Evolutionary conservation across 768 basidiomycete species (phyloP).

Genomic region (Pleurotus salmoneostramineus): DNA sequence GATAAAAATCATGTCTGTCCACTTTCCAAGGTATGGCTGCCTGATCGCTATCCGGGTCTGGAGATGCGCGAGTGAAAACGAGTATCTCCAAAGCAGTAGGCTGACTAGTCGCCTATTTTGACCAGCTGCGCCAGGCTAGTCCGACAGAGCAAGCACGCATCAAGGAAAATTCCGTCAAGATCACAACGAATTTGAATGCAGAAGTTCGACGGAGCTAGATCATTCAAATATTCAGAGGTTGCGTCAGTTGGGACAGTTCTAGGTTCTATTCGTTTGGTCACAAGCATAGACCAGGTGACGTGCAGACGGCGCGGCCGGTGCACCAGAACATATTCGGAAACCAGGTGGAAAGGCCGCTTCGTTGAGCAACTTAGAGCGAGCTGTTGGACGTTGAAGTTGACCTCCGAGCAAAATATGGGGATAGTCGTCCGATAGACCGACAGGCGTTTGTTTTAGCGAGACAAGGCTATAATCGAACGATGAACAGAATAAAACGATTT

Average conservation of each 20-base stretch:
- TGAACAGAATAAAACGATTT: slow-evolving; percentile 8
- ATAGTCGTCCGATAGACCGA: neutral
- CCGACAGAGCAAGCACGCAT: no score
- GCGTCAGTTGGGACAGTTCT: neutral
- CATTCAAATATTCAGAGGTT: neutral
- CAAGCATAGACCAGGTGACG: neutral
- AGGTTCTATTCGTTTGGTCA: neutral
- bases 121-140: no score
- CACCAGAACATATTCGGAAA: neutral
- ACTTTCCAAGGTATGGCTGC: no score
- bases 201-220: neutral
- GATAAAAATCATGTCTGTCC: no score
- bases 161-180: neutral
- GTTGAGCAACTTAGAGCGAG: neutral
- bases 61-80: no score
- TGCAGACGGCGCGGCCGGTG: neutral
- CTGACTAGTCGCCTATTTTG: no score
- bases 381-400: neutral
- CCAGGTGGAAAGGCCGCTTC: neutral
- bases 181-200: neutral
- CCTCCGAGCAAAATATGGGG: neutral
- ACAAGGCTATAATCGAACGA: slow-evolving; percentile 3
- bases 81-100: no score
- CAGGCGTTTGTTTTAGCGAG: neutral
- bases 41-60: no score